A percentile compares a stretch with the other conserved stretches of the same genome.
Conservation (phyloP, 2,329 filamentous ascomycete genomes). For the Aspergillus brasiliensis region DNA sequence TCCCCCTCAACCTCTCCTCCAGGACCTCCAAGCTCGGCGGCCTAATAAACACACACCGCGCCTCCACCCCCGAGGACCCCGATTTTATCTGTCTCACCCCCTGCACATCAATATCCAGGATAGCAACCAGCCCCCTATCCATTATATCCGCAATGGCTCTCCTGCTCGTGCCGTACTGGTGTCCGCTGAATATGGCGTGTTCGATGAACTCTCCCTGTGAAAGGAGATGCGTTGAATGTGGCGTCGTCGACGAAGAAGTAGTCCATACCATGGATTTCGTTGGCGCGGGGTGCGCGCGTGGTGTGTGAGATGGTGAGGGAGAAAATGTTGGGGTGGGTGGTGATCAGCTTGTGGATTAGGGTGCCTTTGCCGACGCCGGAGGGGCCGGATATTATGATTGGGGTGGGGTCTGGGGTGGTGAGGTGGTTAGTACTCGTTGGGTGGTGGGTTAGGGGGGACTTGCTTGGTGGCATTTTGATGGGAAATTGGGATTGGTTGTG, state of each 20-base stretch:
- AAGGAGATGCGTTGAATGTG: slow-evolving; percentile 65
- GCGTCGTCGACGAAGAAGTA: slow-evolving; percentile 72
- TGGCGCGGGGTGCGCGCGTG: slow-evolving; percentile 71
- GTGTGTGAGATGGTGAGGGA: slow-evolving; percentile 50
- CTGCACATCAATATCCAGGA: slow-evolving; percentile 88
- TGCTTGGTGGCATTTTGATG: too few species aligned
- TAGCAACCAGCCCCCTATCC: slow-evolving; percentile 57
- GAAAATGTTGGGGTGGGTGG: slow-evolving; percentile 32
- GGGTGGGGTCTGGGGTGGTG: too few species aligned
- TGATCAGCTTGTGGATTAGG: slow-evolving; percentile 31
- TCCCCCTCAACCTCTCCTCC: slow-evolving; percentile 68
- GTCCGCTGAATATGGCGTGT: slow-evolving; percentile 76
- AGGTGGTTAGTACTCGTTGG: too few species aligned
- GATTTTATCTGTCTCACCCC: slow-evolving; percentile 85
- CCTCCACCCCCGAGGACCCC: slow-evolving; percentile 59
- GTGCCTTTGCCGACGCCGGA: slow-evolving; percentile 36
- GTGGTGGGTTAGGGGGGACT: too few species aligned
- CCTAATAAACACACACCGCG: slow-evolving; percentile 77
- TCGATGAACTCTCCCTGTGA: slow-evolving; percentile 72
- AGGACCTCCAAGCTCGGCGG: slow-evolving; percentile 72
- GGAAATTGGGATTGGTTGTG: too few species aligned
- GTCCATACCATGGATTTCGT: slow-evolving; percentile 70
- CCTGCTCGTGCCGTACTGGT: slow-evolving; percentile 79
- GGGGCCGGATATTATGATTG: slow-evolving; percentile 33
- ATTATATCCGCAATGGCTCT: slow-evolving; percentile 21